Evolutionary conservation across 2,329 filamentous ascomycete species (phyloP).

Genomic region (Paraconiothyrium brasiliense): DNA sequence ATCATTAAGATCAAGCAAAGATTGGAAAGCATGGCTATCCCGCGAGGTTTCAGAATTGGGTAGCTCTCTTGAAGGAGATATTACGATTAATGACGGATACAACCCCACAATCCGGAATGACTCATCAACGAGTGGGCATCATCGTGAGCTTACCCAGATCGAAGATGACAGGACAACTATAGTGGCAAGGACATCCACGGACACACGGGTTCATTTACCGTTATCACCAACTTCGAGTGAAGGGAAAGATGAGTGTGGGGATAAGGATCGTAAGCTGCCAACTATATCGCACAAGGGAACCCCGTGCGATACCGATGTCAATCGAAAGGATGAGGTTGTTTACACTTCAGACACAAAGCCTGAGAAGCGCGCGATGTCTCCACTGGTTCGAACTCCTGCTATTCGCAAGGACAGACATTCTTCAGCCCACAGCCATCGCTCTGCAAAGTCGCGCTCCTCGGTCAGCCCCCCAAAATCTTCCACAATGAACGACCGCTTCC

Average conservation of each 20-base stretch:
- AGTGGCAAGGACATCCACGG: slow-evolving; percentile 23
- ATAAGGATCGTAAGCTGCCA: neutral
- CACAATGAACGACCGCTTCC: slow-evolving; percentile 58
- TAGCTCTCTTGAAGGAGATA: slow-evolving; percentile 35
- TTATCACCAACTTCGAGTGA: neutral
- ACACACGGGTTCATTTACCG: slow-evolving; percentile 15
- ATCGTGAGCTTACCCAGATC: slow-evolving; percentile 38
- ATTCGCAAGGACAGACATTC: neutral
- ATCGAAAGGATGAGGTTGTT: neutral
- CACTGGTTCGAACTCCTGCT: neutral
- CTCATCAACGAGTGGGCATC: slow-evolving; percentile 19
- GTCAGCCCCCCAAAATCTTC: slow-evolving; percentile 38
- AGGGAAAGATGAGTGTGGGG: slow-evolving; percentile 1
- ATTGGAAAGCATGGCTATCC: slow-evolving; percentile 59
- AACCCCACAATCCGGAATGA: slow-evolving; percentile 13
- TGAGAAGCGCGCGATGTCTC: neutral
- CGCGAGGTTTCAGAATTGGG: slow-evolving; percentile 54
- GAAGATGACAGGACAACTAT: slow-evolving; percentile 37
- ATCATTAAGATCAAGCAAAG: slow-evolving; percentile 48
- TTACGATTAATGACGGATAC: slow-evolving; percentile 40
- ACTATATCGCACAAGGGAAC: neutral
- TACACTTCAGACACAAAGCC: neutral
- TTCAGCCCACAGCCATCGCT: slow-evolving; percentile 18
- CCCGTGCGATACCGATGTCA: neutral
- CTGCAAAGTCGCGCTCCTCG: slow-evolving; percentile 20